A percentile compares a stretch with the other conserved stretches of the same genome.
These are phyloP conservation scores for Scalesia atractyloides DNA, from an alignment of 129 eudicot species.

Conservation along the genomic window DNA sequence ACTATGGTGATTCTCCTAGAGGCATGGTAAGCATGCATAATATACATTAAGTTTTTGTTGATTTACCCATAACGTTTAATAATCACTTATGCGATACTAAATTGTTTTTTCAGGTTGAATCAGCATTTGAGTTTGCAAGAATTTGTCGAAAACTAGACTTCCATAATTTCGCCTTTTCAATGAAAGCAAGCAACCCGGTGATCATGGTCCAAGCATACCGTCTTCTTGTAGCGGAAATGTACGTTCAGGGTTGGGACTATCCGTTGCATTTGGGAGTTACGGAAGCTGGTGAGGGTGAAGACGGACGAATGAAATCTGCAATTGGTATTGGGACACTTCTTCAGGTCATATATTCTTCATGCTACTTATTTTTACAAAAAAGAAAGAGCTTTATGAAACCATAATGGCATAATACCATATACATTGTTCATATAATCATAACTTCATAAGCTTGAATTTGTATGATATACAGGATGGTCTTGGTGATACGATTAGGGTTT, in stretches of 20 bases:
- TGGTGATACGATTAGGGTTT: constrained; percentile 98
- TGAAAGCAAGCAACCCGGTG: constrained; percentile 99
- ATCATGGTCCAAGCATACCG: constrained; percentile 95
- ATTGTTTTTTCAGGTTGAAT: constrained; percentile 69
- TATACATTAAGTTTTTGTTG: neutral
- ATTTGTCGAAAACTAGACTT: constrained; percentile 88
- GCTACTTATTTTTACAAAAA: neutral
- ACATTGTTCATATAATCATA: constrained; percentile 15
- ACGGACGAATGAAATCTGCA: constrained; percentile 97
- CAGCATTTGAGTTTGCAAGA: constrained; percentile 97
- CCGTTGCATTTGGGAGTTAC: constrained; percentile 96
- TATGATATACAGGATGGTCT: constrained; percentile 72
- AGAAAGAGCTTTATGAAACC: neutral
- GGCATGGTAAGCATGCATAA: constrained; percentile 74
- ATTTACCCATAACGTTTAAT: neutral
- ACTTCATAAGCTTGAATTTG: constrained; percentile 13
- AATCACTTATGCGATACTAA: neutral
- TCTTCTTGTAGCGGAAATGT: constrained; percentile 95
- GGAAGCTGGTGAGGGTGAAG: constrained; percentile 99
- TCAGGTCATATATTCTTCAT: constrained; percentile 53
- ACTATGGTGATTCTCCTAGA: constrained; percentile 97
- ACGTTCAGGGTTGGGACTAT: constrained; percentile 96
- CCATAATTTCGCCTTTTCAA: constrained; percentile 93
- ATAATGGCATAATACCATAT: neutral
- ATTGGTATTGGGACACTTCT: constrained; percentile 99